Base-by-base conservation (phyloP, 140 eudicot genomes). In the Senecio squalidus region DNA sequence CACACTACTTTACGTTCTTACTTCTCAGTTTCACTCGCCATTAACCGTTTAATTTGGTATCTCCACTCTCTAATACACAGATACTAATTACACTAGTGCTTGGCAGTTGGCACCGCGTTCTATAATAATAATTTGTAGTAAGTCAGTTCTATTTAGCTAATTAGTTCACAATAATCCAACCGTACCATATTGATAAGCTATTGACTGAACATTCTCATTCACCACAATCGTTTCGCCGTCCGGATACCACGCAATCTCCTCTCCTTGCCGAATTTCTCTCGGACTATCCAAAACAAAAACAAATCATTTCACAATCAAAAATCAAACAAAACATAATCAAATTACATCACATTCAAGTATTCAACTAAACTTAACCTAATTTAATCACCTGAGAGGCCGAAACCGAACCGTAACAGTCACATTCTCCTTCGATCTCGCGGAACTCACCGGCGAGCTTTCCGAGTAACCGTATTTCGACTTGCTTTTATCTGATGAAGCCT, bases 231-330 rank as follows among this genome's bases (percentile, higher is more conserved):
- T 80, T 77, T 93, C 99, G 15, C 99, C 99, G 54, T 93, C 99
- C 10, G 99, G 93, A 71, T 92, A 92, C 98, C 98, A 92, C 16
- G 99, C 94, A 71, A 93, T 88, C 74, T 93, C 99, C 81, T 93
- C 96, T 58, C 98, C 99, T 53, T 84, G 96, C 61, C 88, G 78
- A 64, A 93, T 93, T 62, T 93, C 99, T 67, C 92, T 78, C 18
- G 94, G 99, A 79, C 96, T 93, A 72, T 15, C 54, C 45, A 5
- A 25, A 53, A 36, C 44, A 25, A 41, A 54, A 55, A 26, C 4
- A 11, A 58, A 26, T 27, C 20, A 8, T 8, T 44, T 27, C 18
- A 34, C 24, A 29, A 62, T 27, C 17, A 41, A 17, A 22, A 54
- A 30, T 30, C 4, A 80, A 51, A 40, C 4, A 55, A 4, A 69